These are phyloP conservation scores for Leccinum subtestaceum DNA, from an alignment of 768 basidiomycete species.

Conservation along the genomic window DNA sequence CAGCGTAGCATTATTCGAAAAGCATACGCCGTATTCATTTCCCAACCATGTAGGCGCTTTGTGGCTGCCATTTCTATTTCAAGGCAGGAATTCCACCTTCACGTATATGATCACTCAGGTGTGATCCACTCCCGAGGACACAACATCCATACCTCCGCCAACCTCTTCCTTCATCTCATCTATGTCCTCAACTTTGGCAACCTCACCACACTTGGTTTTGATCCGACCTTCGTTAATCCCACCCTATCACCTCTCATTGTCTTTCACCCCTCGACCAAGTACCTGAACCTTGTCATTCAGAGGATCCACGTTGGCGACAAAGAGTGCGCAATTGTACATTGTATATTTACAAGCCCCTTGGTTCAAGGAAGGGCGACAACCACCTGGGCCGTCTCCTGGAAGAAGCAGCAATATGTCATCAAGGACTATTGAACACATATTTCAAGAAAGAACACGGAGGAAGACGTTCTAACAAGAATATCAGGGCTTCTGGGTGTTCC, in stretches of 20 bases:
- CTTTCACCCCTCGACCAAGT: not conserved
- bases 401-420: not conserved
- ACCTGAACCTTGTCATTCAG: too few relatives aligned
- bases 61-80: not conserved
- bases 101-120: not conserved
- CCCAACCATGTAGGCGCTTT: not conserved
- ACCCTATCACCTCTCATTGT: not conserved
- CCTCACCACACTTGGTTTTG: not conserved
- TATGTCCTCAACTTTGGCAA: not conserved
- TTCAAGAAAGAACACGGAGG: not conserved
- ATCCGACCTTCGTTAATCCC: not conserved
- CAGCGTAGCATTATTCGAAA: not conserved
- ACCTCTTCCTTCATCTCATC: not conserved
- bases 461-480: not conserved
- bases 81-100: not conserved
- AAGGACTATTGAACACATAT: not conserved
- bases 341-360: not conserved
- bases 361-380: not conserved
- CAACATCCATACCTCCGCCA: not conserved
- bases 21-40: not conserved
- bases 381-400: not conserved
- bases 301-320: not conserved
- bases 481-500: too few relatives aligned
- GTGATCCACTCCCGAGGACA: not conserved
- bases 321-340: not conserved